Base-by-base conservation (phyloP, 78 protist genomes). In the Dictyostelium brefeldianum region DNA sequence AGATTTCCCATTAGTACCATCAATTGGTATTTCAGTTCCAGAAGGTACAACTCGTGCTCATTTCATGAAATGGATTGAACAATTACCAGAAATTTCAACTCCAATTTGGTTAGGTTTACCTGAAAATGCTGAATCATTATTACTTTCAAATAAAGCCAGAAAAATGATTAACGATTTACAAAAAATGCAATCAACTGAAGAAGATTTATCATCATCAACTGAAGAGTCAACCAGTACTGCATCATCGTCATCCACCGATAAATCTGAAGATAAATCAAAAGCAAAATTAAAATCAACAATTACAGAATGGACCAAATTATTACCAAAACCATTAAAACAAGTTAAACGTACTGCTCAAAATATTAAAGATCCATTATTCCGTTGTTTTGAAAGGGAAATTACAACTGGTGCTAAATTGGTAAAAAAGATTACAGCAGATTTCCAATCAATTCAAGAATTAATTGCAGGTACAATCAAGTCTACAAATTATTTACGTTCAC, bases 91-190 rank as follows among this genome's bases (percentile, higher is more conserved):
- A 18, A 7, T 48, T 17, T 93, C 97, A 36, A 20, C 96, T 22
- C 99, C 99, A 22, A 73, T 89, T 51, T 97, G 98, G 99, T 84
- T 97, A 17, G 99, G 99, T 29, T 93, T 98, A 22, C 98, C 98
- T 8, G 94, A 73, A 48, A 74, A 94, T 77, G 98, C 98, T 1
- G 97, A 97, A 48, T 69, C 92, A 46, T 48, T 97, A 31, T 90
- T 96, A 53, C 57, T 80, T 54, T 25, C 84, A 57, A 78, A 81
- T 57, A 92, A 82, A 54, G 91, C 82, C 15, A 65, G 48, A 64
- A 54, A 89, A 51, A 47, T 78, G 59, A 54, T 81, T 4, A 64
- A 69, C 18, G 83, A 73, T 64, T 51, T 57, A 4, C 89, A 80
- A 59, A 81, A 95, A 53, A 81, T 92, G 96, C 91, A 83, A 64